Base-by-base conservation (phyloP, 768 basidiomycete genomes). In the Thelephora ganbajun region DNA sequence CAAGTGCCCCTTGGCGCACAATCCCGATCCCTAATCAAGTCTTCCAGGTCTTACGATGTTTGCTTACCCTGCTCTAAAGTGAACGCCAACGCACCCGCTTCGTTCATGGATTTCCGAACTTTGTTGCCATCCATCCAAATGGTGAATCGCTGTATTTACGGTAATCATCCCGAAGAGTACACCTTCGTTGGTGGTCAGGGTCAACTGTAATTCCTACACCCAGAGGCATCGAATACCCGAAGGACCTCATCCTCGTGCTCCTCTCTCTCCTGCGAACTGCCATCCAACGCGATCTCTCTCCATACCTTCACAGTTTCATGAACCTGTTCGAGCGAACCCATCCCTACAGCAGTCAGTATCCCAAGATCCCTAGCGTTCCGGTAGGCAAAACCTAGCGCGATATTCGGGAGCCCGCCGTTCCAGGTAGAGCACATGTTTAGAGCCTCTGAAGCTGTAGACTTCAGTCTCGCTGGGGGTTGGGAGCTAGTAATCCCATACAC, bases 401-500 rank as follows among this genome's bases (percentile, higher is more conserved):
- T 66, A 51, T 76, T 68, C 0, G 78, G 72, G 22, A 89, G 62
- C 41, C 69, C 73, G 23, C 62, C 67, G 13, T 62, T 59, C 71
- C 67, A 74, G 12, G 59, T 58, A 19, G 49, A 57, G 39, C 54
- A 54, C 4, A 50, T 45, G 6, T 57, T 51, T 12, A 58, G 49
- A 0, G 73, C 76, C 7, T 63, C 59, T 16, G 54, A 50, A 6
- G 68, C 70, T 0, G 74, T 77, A 11, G 63, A 61, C 22, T 57
- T 67, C 35, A 87, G 50, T 11, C 56, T 63, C 12, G 61, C 56
- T 16, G 86, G 72, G 5, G 69, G 0, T 58, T 59, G 2, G 67
- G 62, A 0, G 78, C 77, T 33, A 93, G 70, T 2, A 92, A 72
- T 0, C 81, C 82, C 89, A 92, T 92, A 58, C 75, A 80, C 46